Base-by-base conservation (phyloP, 75 land plant genomes). In the Pinus taeda region DNA sequence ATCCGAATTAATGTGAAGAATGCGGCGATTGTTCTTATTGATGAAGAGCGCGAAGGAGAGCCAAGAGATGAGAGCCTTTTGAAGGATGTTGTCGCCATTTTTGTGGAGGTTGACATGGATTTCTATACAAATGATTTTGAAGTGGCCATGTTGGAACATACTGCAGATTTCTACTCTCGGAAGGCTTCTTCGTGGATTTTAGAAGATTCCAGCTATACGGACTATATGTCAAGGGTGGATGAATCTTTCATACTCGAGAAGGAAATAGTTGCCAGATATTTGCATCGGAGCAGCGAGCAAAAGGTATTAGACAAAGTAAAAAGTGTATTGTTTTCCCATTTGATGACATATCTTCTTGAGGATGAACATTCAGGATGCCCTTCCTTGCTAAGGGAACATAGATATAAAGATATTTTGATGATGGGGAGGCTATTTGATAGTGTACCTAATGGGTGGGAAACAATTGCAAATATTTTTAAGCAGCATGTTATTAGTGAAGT, bases 401-500 rank as follows among this genome's bases (percentile, higher is more conserved):
- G 93, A 89, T 91, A 89, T 62, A 91, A 92, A 15, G 96, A 95
- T 85, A 76, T 95, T 55, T 93, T 93, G 37, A 85, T 95, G 59
- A 93, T 95, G 93, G 90, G 87, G 76, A 83, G 92, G 39, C 83
- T 95, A 30, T 93, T 90, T 72, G 83, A 75, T 59, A 85, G 87
- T 75, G 89, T 93, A 76, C 83, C 87, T 24, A 84, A 83, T 71
- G 93, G 93, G 0, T 76, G 93, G 56, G 93, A 93, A 20, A 93
- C 93, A 4, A 88, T 95, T 61, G 88, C 95, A 24, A 80, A 75
- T 57, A 88, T 88, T 57, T 95, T 95, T 75, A 86, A 88, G 71
- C 90, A 95, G 93, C 92, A 95, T 85, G 92, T 95, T 58, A 91
- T 95, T 49, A 87, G 86, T 67, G 94, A 93, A 80, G 96, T 96